These are phyloP conservation scores for Scheffersomyces stambukii DNA, from an alignment of 1,139 yeast genomes.

Conservation along the genomic window DNA sequence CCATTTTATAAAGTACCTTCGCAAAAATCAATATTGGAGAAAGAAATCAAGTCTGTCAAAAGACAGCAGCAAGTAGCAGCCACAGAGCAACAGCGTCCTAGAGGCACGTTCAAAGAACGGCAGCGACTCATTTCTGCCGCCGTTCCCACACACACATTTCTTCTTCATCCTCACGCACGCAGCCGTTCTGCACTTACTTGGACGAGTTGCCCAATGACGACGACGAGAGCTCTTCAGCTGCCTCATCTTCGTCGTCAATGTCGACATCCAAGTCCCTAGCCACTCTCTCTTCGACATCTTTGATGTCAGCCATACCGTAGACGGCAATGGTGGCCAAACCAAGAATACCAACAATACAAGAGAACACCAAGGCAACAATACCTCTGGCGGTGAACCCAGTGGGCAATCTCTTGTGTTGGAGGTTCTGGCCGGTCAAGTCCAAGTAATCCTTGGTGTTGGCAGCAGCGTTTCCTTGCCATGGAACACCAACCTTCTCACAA, in stretches of 20 bases:
- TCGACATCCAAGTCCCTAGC: slow-evolving; percentile 57
- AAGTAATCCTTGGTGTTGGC: slow-evolving; percentile 51
- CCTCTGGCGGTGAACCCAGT: slow-evolving; percentile 68
- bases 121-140: neutral
- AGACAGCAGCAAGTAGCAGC: too few relatives aligned
- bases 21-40: too few relatives aligned
- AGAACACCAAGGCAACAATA: slow-evolving; percentile 56
- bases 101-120: slow-evolving; percentile 5
- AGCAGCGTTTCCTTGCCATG: slow-evolving; percentile 66
- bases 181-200: slow-evolving; percentile 4
- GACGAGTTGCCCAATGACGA: slow-evolving; percentile 7
- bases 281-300: slow-evolving; percentile 55
- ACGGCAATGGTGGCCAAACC: slow-evolving; percentile 54
- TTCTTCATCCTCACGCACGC: too few relatives aligned
- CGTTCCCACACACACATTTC: slow-evolving; percentile 16
- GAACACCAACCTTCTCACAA: slow-evolving; percentile 44
- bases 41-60: too few relatives aligned
- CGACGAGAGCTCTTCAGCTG: slow-evolving; percentile 9
- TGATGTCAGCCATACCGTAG: slow-evolving; percentile 66
- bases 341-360: slow-evolving; percentile 53
- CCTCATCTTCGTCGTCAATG: slow-evolving; percentile 38
- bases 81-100: too few relatives aligned
- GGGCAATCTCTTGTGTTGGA: slow-evolving; percentile 56
- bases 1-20: too few relatives aligned
- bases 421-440: slow-evolving; percentile 52